Conservation (phyloP, 352 stramenopile genomes). For the Nothophytophthora sp. region DNA sequence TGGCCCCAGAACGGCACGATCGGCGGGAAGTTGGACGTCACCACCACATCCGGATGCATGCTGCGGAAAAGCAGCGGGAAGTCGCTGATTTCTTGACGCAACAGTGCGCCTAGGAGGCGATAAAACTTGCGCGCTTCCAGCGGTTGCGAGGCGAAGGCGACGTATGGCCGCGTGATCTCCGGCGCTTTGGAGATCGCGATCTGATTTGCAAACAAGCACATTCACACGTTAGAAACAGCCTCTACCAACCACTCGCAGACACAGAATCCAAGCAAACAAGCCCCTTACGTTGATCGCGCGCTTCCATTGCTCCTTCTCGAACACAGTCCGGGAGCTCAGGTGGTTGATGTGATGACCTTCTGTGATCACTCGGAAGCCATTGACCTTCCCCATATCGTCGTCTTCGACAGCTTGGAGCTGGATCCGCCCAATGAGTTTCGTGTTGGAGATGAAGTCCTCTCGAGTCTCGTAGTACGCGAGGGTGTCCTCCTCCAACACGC, state of each 20-base stretch:
- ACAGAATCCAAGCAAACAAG: not conserved
- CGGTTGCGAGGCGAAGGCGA: constrained; percentile 76
- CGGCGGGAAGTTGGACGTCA: constrained; percentile 85
- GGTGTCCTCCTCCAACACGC: constrained; percentile 76
- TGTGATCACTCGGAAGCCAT: constrained; percentile 67
- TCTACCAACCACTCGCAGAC: not conserved
- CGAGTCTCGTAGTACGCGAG: constrained; percentile 79
- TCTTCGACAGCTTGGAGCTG: constrained; percentile 71
- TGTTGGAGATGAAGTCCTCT: constrained; percentile 83
- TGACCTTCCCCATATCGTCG: constrained; percentile 61
- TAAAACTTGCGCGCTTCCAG: constrained; percentile 77
- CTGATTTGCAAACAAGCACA: constrained; percentile 19
- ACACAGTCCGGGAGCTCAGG: constrained; percentile 70
- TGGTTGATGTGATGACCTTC: constrained; percentile 74
- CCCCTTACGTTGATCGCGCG: constrained; percentile 56
- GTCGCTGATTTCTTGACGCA: constrained; percentile 72
- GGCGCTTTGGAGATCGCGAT: constrained; percentile 59
- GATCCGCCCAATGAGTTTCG: constrained; percentile 76
- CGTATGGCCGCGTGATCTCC: constrained; percentile 40
- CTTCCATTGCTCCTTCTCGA: constrained; percentile 86
- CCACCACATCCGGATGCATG: constrained; percentile 74
- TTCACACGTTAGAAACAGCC: constrained; percentile 1
- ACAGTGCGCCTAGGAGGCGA: constrained; percentile 56
- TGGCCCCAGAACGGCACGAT: constrained; percentile 88
- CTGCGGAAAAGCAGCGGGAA: constrained; percentile 78